Conservation (phyloP, 768 basidiomycete species). For the Lactarius vividus region DNA sequence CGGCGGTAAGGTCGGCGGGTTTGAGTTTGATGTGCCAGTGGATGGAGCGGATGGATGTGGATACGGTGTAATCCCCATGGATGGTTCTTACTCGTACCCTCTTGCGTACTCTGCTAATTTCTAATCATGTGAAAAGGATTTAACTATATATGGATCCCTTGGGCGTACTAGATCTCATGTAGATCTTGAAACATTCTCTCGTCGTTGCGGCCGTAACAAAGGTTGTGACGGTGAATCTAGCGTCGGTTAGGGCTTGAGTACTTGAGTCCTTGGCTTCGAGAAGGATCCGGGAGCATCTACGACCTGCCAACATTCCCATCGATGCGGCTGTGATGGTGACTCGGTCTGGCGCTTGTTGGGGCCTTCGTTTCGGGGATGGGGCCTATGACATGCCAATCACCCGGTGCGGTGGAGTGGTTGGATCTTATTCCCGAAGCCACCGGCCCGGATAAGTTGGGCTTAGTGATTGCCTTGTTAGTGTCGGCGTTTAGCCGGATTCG, state of each 20-base stretch:
- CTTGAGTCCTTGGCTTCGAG: too few relatives aligned
- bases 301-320: too few relatives aligned
- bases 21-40: constrained; percentile 35
- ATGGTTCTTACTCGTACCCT: background rate
- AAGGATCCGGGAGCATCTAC: too few relatives aligned
- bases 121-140: background rate
- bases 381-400: background rate
- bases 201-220: too few relatives aligned
- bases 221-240: too few relatives aligned
- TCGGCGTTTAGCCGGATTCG: background rate
- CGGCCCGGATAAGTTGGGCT: too few relatives aligned
- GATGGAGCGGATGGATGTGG: background rate
- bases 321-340: background rate
- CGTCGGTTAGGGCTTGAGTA: too few relatives aligned
- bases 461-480: background rate
- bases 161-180: too few relatives aligned
- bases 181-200: too few relatives aligned
- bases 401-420: background rate
- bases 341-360: background rate
- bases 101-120: background rate
- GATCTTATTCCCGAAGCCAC: background rate
- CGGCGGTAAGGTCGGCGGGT: constrained; percentile 53
- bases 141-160: background rate
- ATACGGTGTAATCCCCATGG: background rate
- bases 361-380: background rate